These are phyloP conservation scores for Brassica incana DNA, from an alignment of 345 rosid genomes.

Conservation along the genomic window DNA sequence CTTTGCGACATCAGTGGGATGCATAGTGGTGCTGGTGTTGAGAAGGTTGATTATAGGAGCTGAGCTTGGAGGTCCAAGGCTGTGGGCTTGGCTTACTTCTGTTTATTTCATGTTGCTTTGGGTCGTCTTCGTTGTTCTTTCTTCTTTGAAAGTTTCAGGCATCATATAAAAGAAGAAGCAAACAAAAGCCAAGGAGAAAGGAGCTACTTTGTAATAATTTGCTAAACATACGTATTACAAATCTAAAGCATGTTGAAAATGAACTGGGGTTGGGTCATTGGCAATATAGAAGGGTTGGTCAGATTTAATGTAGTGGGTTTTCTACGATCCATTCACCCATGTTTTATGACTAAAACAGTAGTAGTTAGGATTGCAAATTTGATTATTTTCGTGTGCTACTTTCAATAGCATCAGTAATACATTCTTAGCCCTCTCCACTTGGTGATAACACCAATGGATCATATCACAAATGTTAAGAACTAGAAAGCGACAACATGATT, in stretches of 20 bases:
- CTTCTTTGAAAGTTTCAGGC: slow-evolving; percentile 68
- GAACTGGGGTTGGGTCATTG: not conserved
- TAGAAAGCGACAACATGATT: not conserved
- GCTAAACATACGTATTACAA: slow-evolving; percentile 1
- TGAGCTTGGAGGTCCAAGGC: slow-evolving; percentile 84
- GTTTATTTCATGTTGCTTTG: slow-evolving; percentile 71
- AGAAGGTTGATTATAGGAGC: slow-evolving; percentile 75
- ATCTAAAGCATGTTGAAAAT: not conserved
- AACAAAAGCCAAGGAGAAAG: not conserved
- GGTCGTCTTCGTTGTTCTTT: slow-evolving; percentile 72
- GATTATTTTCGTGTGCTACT: not conserved
- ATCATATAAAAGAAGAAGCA: slow-evolving; percentile 46
- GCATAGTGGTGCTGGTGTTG: slow-evolving; percentile 72
- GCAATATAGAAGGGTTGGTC: not conserved
- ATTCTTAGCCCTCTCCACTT: not conserved
- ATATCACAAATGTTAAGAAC: not conserved
- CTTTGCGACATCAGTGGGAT: slow-evolving; percentile 75
- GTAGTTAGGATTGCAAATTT: not conserved
- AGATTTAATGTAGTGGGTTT: not conserved
- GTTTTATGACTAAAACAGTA: not conserved
- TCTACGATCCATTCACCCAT: not conserved
- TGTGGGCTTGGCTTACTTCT: slow-evolving; percentile 86
- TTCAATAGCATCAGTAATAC: not conserved
- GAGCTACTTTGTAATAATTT: not conserved
- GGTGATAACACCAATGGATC: not conserved